phyloP scores from a whole-genome alignment of 2,329 filamentous ascomycete genomes.

The Cercospora zeina region DNA sequence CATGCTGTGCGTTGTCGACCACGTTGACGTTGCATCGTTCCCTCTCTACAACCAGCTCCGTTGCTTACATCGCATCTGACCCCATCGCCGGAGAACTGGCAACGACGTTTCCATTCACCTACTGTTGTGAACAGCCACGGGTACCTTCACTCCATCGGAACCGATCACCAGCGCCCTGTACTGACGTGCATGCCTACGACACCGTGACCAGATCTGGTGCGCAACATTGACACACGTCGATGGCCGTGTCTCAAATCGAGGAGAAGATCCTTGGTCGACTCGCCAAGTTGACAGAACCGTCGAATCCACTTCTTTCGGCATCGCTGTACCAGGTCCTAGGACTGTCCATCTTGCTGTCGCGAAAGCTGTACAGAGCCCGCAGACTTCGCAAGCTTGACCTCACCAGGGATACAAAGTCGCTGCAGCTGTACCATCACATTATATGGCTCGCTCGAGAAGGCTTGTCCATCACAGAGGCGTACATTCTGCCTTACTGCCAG shows the following conservation, averaged over 20 bases:
- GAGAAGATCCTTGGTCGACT: slow-evolving; percentile 94
- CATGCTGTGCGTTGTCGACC: slow-evolving; percentile 22
- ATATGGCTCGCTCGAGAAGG: slow-evolving; percentile 95
- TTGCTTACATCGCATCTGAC: background rate
- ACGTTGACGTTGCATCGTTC: slow-evolving; percentile 2
- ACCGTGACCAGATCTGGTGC: background rate
- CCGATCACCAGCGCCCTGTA: background rate
- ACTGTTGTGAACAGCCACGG: background rate
- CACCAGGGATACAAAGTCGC: slow-evolving; percentile 72
- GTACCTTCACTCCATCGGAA: background rate
- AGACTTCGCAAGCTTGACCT: slow-evolving; percentile 80
- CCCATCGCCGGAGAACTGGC: background rate
- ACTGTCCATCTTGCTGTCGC: slow-evolving; percentile 81
- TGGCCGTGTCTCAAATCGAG: slow-evolving; percentile 97
- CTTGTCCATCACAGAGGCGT: slow-evolving; percentile 78
- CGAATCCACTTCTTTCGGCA: slow-evolving; percentile 75
- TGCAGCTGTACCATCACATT: slow-evolving; percentile 86
- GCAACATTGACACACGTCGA: slow-evolving; percentile 45
- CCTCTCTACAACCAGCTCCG: background rate
- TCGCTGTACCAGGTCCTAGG: slow-evolving; percentile 91
- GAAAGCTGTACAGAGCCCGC: slow-evolving; percentile 77
- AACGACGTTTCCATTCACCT: background rate
- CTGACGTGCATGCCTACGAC: slow-evolving; percentile 3
- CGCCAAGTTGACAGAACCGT: slow-evolving; percentile 73
- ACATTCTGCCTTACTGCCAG: slow-evolving; percentile 72